These are phyloP conservation scores for Cyclocybe aegerita DNA, from an alignment of 768 basidiomycete species.

Conservation along the genomic window DNA sequence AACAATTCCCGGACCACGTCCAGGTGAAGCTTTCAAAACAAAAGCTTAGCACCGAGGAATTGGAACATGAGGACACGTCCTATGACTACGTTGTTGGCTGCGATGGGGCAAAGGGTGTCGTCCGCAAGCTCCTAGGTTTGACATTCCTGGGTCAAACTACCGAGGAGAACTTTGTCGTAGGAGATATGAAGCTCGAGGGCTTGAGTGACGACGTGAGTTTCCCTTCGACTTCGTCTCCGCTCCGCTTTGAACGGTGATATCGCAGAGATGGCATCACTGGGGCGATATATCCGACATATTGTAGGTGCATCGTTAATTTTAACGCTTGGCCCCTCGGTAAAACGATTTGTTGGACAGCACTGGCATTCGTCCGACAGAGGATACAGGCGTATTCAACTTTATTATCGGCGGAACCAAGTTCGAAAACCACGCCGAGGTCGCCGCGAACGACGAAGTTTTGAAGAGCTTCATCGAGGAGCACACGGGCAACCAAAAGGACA, in stretches of 20 bases:
- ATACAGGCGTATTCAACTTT: too few species aligned
- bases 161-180: slow-evolving; percentile 29
- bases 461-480: too few species aligned
- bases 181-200: slow-evolving; percentile 38
- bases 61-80: slow-evolving; percentile 19
- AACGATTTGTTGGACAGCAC: too few species aligned
- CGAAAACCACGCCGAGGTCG: too few species aligned
- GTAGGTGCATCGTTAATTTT: slow-evolving; percentile 15
- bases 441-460: too few species aligned
- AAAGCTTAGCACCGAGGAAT: slow-evolving; percentile 8
- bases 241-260: background rate
- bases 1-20: slow-evolving; percentile 32
- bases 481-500: too few species aligned
- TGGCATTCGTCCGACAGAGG: too few species aligned
- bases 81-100: slow-evolving; percentile 37
- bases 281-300: slow-evolving; percentile 27
- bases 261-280: slow-evolving; percentile 44
- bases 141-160: slow-evolving; percentile 36
- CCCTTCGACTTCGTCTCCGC: background rate
- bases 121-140: slow-evolving; percentile 34
- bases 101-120: slow-evolving; percentile 37
- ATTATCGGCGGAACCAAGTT: too few species aligned
- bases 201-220: slow-evolving; percentile 30
- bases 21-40: slow-evolving; percentile 30
- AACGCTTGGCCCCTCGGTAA: too few species aligned